Evolutionary conservation across 2,329 filamentous ascomycete genomes (phyloP), one percentile per base, ranked within the genome.

Genomic region (Xylariomycetidae sp.): DNA sequence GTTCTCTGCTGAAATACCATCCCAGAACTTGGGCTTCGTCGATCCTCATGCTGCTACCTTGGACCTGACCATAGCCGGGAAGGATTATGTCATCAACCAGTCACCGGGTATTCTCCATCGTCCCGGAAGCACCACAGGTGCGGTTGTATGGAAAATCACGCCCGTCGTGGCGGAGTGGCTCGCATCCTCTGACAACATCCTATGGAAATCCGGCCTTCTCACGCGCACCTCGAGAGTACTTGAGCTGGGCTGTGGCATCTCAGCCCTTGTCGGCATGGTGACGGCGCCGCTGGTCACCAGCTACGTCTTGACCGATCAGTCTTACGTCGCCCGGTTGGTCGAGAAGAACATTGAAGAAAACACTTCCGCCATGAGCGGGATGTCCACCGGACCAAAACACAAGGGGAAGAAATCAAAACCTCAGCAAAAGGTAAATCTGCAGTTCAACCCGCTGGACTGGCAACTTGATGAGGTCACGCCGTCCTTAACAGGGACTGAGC

Each of bases 121-220:
- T 19, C 72, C 77, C 17, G 81, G 73, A 10, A 84, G 83, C 2
- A 88, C 84, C 2, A 88, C 84, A 1, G 82, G 84, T 28, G 84
- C 84, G 53, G 88, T 95, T 13, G 69, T 97, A 7, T 98, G 92
- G 92, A 88, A 85, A 59, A 83, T 95, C 46, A 90, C 88, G 0
- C 88, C 89, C 7, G 67, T 80, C 27, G 80, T 97, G 53, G 86
- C 89, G 15, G 67, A 77, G 44, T 97, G 88, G 88, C 72, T 97
- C 28, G 69, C 79, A 20, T 70, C 72, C 4, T 59, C 71, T 2
- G 53, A 59, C 18, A 88, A 88, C 56, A 58, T 77, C 1, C 69
- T 96, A 30, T 79, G 81, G 62, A 57, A 61, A 23, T 49, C 61
- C 36, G 63, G 61, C 28, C 50, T 82, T 31, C 66, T 90, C 6